Base-by-base conservation (phyloP, 306 rosid species). In the Vicia faba region DNA sequence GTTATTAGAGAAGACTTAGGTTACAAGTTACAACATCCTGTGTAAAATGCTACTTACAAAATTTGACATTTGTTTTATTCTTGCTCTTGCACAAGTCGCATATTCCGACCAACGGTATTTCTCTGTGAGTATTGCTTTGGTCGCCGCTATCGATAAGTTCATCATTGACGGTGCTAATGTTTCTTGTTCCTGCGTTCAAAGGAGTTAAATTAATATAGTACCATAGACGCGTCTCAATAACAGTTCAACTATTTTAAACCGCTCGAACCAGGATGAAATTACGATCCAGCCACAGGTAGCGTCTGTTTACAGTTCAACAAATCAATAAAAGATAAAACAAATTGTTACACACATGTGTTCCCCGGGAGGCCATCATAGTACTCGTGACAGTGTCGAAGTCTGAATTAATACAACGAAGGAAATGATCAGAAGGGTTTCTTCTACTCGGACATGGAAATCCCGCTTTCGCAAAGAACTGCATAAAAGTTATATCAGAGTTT, bases 401-500 rank as follows among this genome's bases (percentile, higher is more conserved):
- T 20, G 98, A 88, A 78, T 93, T 93, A 7, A 89, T 84, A 53
- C 95, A 89, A 15, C 96, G 89, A 16, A 93, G 93, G 83, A 89
- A 89, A 76, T 93, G 98, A 83, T 93, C 98, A 1, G 97, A 86
- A 74, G 98, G 98, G 71, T 88, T 93, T 84, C 96, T 80, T 80
- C 81, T 82, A 72, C 86, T 86, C 28, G 97, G 96, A 77, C 98
- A 93, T 16, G 97, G 97, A 75, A 93, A 84, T 80, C 93, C 98
- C 0, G 91, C 88, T 75, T 68, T 75, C 55, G 78, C 89, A 79
- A 93, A 93, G 86, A 93, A 89, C 98, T 93, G 89, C 65, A 64
- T 70, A 39, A 43, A 38, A 66, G 8, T 8, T 15, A 16, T 10
- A 40, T 39, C 11, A 60, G 45, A 12, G 13, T 19, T 59, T 33